phyloP scores from a whole-genome alignment of 1,139 yeast species.

The Hyphopichia buzzinii region DNA sequence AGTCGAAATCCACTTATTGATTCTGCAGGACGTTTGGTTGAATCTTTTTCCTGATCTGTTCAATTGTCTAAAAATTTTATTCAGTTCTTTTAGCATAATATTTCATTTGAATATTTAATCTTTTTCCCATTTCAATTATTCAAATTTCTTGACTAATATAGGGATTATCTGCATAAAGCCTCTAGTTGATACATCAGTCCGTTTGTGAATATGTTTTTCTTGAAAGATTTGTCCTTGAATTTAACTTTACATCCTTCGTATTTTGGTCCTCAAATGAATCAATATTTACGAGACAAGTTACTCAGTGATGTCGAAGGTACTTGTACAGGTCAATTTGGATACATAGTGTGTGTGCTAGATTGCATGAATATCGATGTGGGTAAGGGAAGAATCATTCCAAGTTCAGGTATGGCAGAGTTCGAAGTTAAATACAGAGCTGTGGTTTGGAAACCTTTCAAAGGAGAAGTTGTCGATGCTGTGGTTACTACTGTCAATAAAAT shows the following conservation, averaged over 20 bases:
- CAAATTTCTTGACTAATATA: too few relatives aligned
- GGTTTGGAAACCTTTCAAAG: constrained; percentile 98
- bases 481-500: constrained; percentile 92
- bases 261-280: constrained; percentile 98
- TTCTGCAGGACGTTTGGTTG: too few relatives aligned
- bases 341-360: constrained; percentile 92
- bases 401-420: constrained; percentile 91
- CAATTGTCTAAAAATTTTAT: too few relatives aligned
- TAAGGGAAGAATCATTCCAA: constrained; percentile 87
- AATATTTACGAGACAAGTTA: constrained; percentile 81
- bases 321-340: constrained; percentile 98
- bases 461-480: constrained; percentile 96
- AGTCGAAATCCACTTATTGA: too few relatives aligned
- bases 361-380: constrained; percentile 95
- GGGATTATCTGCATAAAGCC: too few relatives aligned
- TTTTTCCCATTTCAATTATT: too few relatives aligned
- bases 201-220: constrained; percentile 36
- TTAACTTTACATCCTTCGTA: constrained; percentile 94
- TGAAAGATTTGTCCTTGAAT: constrained; percentile 86
- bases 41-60: too few relatives aligned
- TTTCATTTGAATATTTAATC: too few relatives aligned
- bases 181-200: too few relatives aligned
- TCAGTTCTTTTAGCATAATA: background rate
- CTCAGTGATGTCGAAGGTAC: constrained; percentile 97
- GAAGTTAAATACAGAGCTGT: constrained; percentile 95